Conservation (phyloP, 148 eudicot species). For the Vaccinium macrocarpon region DNA sequence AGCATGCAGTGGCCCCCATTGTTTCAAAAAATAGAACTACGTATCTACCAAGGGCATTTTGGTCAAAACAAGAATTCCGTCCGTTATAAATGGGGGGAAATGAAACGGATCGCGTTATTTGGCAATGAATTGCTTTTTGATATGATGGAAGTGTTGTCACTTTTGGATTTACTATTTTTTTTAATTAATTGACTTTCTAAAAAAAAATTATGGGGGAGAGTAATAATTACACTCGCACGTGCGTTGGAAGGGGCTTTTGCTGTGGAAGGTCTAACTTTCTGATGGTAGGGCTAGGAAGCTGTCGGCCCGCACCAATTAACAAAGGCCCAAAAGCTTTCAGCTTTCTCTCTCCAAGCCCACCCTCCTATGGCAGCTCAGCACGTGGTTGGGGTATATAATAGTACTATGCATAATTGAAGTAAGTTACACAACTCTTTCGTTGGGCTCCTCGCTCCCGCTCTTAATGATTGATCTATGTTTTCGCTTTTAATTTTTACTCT, state of each 20-base stretch:
- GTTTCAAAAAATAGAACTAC: background rate
- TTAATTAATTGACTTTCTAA: slow-evolving; percentile 3
- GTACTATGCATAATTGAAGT: no score
- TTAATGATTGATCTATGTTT: no score
- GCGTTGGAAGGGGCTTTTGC: slow-evolving; percentile 27
- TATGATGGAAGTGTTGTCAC: background rate
- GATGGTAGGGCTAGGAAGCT: slow-evolving; percentile 35
- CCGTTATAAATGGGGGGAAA: slow-evolving; percentile 21
- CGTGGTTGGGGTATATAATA: slow-evolving; percentile 34
- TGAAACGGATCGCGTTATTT: slow-evolving; percentile 40
- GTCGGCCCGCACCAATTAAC: slow-evolving; percentile 33
- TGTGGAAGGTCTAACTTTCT: slow-evolving; percentile 25
- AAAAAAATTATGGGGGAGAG: slow-evolving; percentile 10
- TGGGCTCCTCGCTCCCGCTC: no score
- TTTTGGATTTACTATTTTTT: background rate
- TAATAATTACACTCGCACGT: slow-evolving; percentile 49
- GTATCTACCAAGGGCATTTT: slow-evolving; percentile 11
- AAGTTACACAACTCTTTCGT: background rate
- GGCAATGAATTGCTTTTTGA: slow-evolving; percentile 23
- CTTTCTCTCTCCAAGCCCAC: slow-evolving; percentile 22
- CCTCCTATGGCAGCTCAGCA: slow-evolving; percentile 34
- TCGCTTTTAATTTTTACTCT: no score
- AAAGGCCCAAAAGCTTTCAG: slow-evolving; percentile 19
- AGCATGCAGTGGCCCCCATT: no score
- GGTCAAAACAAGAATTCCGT: slow-evolving; percentile 24